Evolutionary conservation across 352 stramenopile species (phyloP).

Genomic region (Nannochloropsis limnetica): DNA sequence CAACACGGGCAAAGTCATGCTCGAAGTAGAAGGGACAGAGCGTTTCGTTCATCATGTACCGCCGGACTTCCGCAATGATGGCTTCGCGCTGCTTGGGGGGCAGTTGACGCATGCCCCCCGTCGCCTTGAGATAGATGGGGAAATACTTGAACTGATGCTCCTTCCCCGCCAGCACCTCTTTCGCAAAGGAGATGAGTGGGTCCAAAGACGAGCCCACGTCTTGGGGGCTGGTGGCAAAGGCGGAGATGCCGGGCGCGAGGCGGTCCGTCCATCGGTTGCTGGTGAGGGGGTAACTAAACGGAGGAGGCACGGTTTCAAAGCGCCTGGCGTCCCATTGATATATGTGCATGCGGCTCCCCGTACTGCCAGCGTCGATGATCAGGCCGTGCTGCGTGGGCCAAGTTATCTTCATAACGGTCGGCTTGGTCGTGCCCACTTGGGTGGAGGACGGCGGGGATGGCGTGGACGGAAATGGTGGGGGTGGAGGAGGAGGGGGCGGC

Average conservation of each 20-base stretch:
- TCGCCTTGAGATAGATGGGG: conserved; percentile 71
- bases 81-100: conserved; percentile 49
- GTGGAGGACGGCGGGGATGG: not conserved
- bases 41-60: conserved; percentile 43
- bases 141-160: conserved; percentile 57
- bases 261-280: conserved; percentile 62
- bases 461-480: not conserved
- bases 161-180: conserved; percentile 54
- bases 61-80: conserved; percentile 55
- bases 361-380: conserved; percentile 59
- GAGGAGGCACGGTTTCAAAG: conserved; percentile 56
- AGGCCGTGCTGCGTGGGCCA: conserved; percentile 17
- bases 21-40: conserved; percentile 63
- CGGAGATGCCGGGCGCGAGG: conserved; percentile 60
- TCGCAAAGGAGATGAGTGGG: conserved; percentile 58
- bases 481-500: not conserved
- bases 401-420: not conserved
- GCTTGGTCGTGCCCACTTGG: not conserved
- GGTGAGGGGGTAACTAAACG: conserved; percentile 57
- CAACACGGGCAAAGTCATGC: conserved; percentile 60
- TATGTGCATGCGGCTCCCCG: conserved; percentile 63
- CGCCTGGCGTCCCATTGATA: conserved; percentile 56
- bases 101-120: conserved; percentile 61
- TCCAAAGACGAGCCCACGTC: conserved; percentile 45
- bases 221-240: conserved; percentile 50